Evolutionary conservation across 768 basidiomycete genomes (phyloP), one percentile per base, ranked within the genome.

Genomic region (Cystofilobasidium bisporidii): DNA sequence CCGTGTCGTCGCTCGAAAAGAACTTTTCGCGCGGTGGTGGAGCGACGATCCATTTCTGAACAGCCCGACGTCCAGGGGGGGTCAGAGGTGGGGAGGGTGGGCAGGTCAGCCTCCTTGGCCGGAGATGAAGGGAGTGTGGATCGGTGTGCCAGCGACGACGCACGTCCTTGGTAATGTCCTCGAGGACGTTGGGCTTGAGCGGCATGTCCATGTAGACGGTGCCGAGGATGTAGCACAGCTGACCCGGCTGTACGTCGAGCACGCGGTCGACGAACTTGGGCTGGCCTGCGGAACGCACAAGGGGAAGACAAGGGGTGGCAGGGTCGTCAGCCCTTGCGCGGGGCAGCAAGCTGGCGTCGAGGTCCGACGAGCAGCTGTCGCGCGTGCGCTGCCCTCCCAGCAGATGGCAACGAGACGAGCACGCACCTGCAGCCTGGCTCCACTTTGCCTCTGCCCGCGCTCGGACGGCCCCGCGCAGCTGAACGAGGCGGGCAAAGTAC

Each of bases 171-270:
- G 87, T 91, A 71, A 98, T 83, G 71, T 99, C 96, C 72, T 91
- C 88, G 70, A 99, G 82, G n/a, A 99, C 89, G 74, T 97, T 98
- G 0, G 94, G 94, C 74, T 99, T 99, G 61, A 98, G 81, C 12
- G 92, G 90, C 96, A 99, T 99, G 69, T 99, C 92, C 85, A 98
- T 87, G 76, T 97, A 99, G 9, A 97, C 86, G 0, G 96, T 99
- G 4, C 96, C 96, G 63, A 96, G 80, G 69, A 98, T 83, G 76
- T 87, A 97, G 77, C 91, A 96, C 64, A 94, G 79, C 72, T 87
- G 81, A 0, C 87, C 87, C 72, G 90, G 88, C 56, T 85, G 79
- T 11, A 98, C 86, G 67, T 98, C 94, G 5, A 96, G 84, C 2
- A 94, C 88, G 36, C 89, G 82, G 9, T 85, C 81, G n/a, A 93